These are phyloP conservation scores for Talinum fruticosum DNA, from an alignment of 148 eudicot species.

Conservation along the genomic window DNA sequence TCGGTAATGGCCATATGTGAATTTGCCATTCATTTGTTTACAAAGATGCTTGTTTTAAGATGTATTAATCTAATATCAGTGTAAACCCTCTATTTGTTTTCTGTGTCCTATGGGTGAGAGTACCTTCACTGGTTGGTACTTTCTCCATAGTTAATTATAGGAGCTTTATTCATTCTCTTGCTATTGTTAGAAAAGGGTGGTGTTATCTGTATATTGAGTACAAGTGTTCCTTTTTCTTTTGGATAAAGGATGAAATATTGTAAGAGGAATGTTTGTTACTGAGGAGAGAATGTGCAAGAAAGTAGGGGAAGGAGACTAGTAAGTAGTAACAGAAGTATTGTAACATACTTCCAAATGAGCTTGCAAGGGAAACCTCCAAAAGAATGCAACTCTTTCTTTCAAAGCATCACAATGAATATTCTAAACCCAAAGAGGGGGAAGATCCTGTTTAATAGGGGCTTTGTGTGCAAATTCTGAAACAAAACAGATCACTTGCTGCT, in stretches of 20 bases:
- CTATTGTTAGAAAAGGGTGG: neutral
- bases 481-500: no score
- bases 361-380: no score
- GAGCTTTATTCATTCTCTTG: neutral
- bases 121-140: neutral
- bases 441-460: no score
- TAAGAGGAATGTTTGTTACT: neutral
- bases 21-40: neutral
- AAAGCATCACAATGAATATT: no score
- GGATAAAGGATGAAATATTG: neutral
- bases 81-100: neutral
- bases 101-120: neutral
- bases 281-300: neutral
- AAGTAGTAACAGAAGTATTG: no score
- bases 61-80: neutral
- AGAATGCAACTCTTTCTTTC: no score
- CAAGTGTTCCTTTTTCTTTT: neutral
- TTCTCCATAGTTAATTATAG: neutral
- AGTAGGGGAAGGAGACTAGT: no score
- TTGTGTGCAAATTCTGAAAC: no score
- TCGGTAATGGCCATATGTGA: slow-evolving; percentile 51
- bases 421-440: no score
- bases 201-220: neutral
- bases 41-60: neutral
- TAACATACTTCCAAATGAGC: no score